These are phyloP conservation scores for Penicillium atrosanguineum DNA, from an alignment of 495 filamentous ascomycete genomes.

Conservation along the genomic window DNA sequence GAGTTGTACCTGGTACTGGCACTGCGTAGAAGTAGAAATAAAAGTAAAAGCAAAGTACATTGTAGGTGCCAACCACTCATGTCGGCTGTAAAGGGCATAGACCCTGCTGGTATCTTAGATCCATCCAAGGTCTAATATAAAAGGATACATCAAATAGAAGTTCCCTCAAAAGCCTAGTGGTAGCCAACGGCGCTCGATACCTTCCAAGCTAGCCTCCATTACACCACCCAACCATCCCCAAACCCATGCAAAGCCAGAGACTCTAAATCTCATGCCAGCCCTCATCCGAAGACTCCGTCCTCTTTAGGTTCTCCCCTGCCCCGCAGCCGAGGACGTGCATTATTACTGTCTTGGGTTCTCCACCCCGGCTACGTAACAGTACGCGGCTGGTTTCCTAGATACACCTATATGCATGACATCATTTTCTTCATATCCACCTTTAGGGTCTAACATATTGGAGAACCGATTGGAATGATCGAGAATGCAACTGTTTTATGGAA, in stretches of 20 bases:
- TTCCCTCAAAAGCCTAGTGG: neutral
- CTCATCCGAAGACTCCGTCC: neutral
- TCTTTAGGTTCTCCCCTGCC: neutral
- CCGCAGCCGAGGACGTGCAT: constrained; percentile 8
- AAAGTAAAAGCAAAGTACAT: too few species aligned
- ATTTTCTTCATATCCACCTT: neutral
- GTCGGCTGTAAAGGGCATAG: too few species aligned
- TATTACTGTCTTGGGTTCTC: neutral
- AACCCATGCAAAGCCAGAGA: neutral
- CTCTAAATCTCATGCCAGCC: neutral
- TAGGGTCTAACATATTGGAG: neutral
- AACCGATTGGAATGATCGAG: neutral
- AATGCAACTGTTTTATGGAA: neutral
- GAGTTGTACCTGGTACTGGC: constrained; percentile 17
- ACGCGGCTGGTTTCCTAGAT: constrained; percentile 6
- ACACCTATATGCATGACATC: constrained; percentile 15
- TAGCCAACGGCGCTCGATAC: neutral
- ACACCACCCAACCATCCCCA: neutral
- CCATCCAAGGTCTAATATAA: neutral
- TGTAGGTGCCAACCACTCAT: too few species aligned
- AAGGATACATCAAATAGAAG: neutral
- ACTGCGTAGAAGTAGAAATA: neutral
- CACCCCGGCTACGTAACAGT: constrained; percentile 18
- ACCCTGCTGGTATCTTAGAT: neutral
- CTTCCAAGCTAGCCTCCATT: neutral